Conservation (phyloP, 2,329 filamentous ascomycete species). For the Fonsecaea pugnacius region DNA sequence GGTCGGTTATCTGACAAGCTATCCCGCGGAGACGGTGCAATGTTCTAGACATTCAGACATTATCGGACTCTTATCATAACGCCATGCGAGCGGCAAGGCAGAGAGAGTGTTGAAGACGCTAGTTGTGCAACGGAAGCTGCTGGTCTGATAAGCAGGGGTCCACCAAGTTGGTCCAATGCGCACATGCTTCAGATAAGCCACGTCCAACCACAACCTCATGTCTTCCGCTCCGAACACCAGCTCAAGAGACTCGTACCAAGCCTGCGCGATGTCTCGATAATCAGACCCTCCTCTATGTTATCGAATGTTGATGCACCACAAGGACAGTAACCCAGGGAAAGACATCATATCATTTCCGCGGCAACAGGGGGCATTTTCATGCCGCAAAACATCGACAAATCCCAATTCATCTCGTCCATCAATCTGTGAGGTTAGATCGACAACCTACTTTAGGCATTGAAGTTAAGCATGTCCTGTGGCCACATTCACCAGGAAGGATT, state of each 20-base stretch:
- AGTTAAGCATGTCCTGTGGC: not conserved
- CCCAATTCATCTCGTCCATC: constrained; percentile 1
- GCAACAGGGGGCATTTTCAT: not conserved
- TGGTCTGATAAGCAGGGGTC: constrained; percentile 28
- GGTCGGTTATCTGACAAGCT: constrained; percentile 16
- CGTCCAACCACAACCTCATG: constrained; percentile 25
- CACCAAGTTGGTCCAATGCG: constrained; percentile 18
- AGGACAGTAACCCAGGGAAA: not conserved
- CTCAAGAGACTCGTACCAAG: not conserved
- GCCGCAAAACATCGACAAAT: not conserved
- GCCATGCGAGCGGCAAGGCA: constrained; percentile 2
- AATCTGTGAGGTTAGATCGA: constrained; percentile 3
- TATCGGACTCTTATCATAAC: constrained; percentile 18
- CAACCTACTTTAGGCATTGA: not conserved
- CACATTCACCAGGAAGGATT: not conserved
- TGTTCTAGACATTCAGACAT: constrained; percentile 6
- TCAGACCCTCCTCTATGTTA: not conserved
- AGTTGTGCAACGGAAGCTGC: constrained; percentile 2
- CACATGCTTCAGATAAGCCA: constrained; percentile 28
- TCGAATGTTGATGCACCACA: not conserved
- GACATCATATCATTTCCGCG: not conserved
- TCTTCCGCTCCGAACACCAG: not conserved
- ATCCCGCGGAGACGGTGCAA: constrained; percentile 28
- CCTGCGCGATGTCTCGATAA: not conserved
- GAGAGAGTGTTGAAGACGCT: not conserved